phyloP scores from a whole-genome alignment of 257 asterid species.

The Ajuga chamaepitys region DNA sequence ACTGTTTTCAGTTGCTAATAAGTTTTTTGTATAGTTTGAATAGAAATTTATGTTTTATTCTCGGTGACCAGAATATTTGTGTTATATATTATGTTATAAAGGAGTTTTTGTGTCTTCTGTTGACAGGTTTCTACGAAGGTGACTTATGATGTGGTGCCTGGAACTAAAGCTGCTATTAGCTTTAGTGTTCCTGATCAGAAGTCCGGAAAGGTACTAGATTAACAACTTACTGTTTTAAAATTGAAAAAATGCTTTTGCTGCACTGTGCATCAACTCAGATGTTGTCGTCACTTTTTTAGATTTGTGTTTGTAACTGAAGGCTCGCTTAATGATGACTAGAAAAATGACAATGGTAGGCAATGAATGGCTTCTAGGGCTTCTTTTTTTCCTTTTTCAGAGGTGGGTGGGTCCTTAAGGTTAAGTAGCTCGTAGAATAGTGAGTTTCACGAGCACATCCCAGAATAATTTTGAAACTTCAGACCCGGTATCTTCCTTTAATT shows the following conservation, averaged over 20 bases:
- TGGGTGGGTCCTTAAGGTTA: background rate
- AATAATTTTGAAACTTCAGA: background rate
- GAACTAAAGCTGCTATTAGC: constrained; percentile 68
- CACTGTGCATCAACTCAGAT: background rate
- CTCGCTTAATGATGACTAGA: background rate
- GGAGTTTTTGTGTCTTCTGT: constrained; percentile 1
- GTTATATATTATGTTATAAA: background rate
- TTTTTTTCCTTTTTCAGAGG: no score
- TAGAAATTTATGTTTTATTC: background rate
- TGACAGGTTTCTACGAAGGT: constrained; percentile 69
- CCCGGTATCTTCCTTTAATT: background rate
- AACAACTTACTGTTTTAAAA: background rate
- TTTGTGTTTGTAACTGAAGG: background rate
- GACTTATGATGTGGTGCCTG: constrained; percentile 43
- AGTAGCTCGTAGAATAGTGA: background rate
- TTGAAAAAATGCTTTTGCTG: background rate
- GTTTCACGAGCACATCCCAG: background rate
- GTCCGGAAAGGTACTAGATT: constrained; percentile 68
- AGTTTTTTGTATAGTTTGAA: background rate
- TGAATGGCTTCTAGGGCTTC: background rate
- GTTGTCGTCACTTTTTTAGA: background rate
- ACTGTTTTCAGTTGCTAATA: background rate
- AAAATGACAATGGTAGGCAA: background rate
- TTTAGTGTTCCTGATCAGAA: constrained; percentile 79
- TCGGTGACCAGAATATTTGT: background rate